Evolutionary conservation across 2,329 filamentous ascomycete species (phyloP).

Genomic region (Alternaria postmessia): DNA sequence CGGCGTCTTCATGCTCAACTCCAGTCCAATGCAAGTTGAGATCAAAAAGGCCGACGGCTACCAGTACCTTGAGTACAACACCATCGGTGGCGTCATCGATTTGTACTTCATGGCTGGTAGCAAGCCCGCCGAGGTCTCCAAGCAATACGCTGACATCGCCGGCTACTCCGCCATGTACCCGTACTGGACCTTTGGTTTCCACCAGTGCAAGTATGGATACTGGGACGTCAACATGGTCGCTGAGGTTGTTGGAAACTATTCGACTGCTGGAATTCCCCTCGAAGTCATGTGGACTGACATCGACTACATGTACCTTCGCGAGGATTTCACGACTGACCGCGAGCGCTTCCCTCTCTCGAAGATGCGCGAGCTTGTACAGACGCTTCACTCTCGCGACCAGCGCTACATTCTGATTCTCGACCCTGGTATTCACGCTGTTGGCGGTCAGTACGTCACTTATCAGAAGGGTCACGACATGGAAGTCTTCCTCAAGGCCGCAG

Average conservation of each 20-base stretch:
- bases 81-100: constrained; percentile 78
- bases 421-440: constrained; percentile 61
- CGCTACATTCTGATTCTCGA: constrained; percentile 83
- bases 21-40: constrained; percentile 71
- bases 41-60: constrained; percentile 69
- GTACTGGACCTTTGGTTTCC: constrained; percentile 63
- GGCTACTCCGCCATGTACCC: constrained; percentile 60
- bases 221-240: constrained; percentile 70
- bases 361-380: constrained; percentile 71
- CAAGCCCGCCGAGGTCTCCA: constrained; percentile 56
- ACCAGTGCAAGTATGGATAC: constrained; percentile 62
- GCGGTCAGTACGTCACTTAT: constrained; percentile 63
- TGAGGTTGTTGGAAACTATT: constrained; percentile 74
- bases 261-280: constrained; percentile 69
- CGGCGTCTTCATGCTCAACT: constrained; percentile 48
- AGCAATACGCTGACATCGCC: constrained; percentile 61
- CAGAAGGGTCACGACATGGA: constrained; percentile 67
- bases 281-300: constrained; percentile 80
- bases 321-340: constrained; percentile 71
- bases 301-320: constrained; percentile 69
- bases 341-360: constrained; percentile 68
- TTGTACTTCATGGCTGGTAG: constrained; percentile 62
- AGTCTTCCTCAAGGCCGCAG: constrained; percentile 61
- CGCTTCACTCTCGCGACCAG: constrained; percentile 72
- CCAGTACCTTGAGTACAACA: constrained; percentile 82